These are phyloP conservation scores for Coprinopsis sp. DNA, from an alignment of 768 basidiomycete species.

Conservation along the genomic window DNA sequence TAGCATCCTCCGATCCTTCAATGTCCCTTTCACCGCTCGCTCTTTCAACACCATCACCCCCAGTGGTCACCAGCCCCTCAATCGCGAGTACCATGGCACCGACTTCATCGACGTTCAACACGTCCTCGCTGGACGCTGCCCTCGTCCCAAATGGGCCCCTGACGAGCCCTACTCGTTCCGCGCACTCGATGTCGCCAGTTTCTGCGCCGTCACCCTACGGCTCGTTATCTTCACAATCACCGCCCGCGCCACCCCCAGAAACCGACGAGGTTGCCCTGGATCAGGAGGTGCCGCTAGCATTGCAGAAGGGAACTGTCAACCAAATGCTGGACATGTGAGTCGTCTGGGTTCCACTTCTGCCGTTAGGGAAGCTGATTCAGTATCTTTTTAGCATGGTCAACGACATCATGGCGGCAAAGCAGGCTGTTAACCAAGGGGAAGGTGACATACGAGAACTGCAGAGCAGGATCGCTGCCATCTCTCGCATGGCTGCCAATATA, in stretches of 20 bases:
- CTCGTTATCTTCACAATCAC: slow-evolving; percentile 3
- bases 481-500: slow-evolving; percentile 6
- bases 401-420: not conserved
- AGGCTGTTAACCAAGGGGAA: not conserved
- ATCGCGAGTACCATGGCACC: slow-evolving; percentile 28
- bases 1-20: slow-evolving; percentile 27
- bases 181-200: slow-evolving; percentile 5
- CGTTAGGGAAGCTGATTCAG: not conserved
- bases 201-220: slow-evolving; percentile 2
- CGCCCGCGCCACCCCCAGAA: slow-evolving; percentile 6
- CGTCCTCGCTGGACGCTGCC: slow-evolving; percentile 43
- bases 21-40: slow-evolving; percentile 35
- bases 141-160: slow-evolving; percentile 30
- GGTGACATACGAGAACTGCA: not conserved
- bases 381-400: slow-evolving; percentile 1
- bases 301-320: slow-evolving; percentile 5
- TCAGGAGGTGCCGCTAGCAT: slow-evolving; percentile 3
- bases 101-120: slow-evolving; percentile 32
- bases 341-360: not conserved
- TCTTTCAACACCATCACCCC: slow-evolving; percentile 29
- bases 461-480: not conserved
- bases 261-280: slow-evolving; percentile 1
- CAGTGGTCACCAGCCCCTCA: slow-evolving; percentile 30
- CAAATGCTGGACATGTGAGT: slow-evolving; percentile 5
- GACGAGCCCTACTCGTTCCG: slow-evolving; percentile 1